Conservation (phyloP, 768 basidiomycete genomes). For the Amylocystis lapponica region DNA sequence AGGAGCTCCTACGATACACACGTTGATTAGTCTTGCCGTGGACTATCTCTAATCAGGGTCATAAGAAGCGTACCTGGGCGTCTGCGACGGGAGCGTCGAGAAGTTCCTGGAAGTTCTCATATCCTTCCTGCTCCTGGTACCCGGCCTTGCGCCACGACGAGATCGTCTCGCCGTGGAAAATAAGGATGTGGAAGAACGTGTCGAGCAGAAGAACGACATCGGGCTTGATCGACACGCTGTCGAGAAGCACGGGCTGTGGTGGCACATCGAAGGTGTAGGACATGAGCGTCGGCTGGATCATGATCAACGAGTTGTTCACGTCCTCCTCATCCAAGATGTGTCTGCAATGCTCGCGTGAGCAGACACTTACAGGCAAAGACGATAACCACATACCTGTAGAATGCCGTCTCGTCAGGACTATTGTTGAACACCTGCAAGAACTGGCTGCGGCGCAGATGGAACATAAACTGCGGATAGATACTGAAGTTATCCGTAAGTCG, state of each 20-base stretch:
- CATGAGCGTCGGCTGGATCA: constrained; percentile 99
- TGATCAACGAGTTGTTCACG: constrained; percentile 98
- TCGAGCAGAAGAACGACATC: constrained; percentile 96
- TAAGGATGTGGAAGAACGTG: constrained; percentile 99
- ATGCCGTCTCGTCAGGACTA: constrained; percentile 98
- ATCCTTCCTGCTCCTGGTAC: constrained; percentile 97
- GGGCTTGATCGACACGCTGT: constrained; percentile 95
- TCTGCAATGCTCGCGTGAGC: constrained; percentile 32
- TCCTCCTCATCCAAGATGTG: constrained; percentile 96
- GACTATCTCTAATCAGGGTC: not conserved
- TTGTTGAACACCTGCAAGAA: constrained; percentile 99
- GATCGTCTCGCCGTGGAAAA: constrained; percentile 97
- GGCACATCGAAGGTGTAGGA: constrained; percentile 91
- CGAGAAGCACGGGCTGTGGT: constrained; percentile 91
- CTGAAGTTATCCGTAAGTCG: constrained; percentile 92
- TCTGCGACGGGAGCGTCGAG: constrained; percentile 82
- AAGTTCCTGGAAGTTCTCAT: constrained; percentile 96
- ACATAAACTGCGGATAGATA: constrained; percentile 99
- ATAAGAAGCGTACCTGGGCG: constrained; percentile 58
- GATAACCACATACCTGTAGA: constrained; percentile 66
- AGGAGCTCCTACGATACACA: constrained; percentile 72
- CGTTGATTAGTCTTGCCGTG: not conserved
- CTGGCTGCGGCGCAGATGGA: constrained; percentile 94
- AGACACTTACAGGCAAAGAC: not conserved
- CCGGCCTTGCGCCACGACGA: constrained; percentile 98